Conservation (phyloP, 805 yeast genomes). For the Teunomyces atbi region DNA sequence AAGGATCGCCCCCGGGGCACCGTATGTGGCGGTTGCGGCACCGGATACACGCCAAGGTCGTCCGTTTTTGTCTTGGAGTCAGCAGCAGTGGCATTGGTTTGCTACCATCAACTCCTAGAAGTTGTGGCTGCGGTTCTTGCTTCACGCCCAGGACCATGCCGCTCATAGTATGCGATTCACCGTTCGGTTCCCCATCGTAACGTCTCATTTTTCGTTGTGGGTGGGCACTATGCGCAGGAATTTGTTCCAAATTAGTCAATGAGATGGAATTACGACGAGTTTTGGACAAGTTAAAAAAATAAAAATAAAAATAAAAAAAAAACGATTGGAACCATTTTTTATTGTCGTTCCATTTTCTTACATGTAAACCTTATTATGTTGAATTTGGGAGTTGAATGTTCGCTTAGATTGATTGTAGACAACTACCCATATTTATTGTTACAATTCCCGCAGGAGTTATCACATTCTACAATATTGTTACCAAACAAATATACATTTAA, state of each 20-base stretch:
- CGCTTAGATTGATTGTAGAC: too few relatives aligned
- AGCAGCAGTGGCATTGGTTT: neutral
- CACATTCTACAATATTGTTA: neutral
- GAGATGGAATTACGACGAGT: too few relatives aligned
- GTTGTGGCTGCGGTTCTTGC: neutral
- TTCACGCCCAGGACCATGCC: slow-evolving; percentile 7
- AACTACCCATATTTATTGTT: too few relatives aligned
- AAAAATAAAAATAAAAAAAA: too few relatives aligned
- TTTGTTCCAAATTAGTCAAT: too few relatives aligned
- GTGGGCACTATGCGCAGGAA: neutral
- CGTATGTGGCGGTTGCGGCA: slow-evolving; percentile 72
- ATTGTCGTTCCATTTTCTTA: too few relatives aligned
- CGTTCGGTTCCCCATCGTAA: neutral
- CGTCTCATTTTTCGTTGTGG: neutral
- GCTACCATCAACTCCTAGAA: neutral
- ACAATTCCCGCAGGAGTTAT: too few relatives aligned
- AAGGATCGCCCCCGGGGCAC: slow-evolving; percentile 78
- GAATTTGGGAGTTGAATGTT: too few relatives aligned
- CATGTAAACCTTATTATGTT: too few relatives aligned
- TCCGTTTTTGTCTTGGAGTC: slow-evolving; percentile 22
- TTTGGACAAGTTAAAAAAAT: too few relatives aligned
- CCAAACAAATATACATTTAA: neutral
- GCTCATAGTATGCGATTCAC: slow-evolving; percentile 4
- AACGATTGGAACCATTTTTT: too few relatives aligned
- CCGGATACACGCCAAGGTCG: slow-evolving; percentile 53